Percentiles rank a stretch among this genome's conserved stretches.
These are phyloP conservation scores for Saposhnikovia divaricata DNA, from an alignment of 129 eudicot genomes.

Conservation along the genomic window DNA sequence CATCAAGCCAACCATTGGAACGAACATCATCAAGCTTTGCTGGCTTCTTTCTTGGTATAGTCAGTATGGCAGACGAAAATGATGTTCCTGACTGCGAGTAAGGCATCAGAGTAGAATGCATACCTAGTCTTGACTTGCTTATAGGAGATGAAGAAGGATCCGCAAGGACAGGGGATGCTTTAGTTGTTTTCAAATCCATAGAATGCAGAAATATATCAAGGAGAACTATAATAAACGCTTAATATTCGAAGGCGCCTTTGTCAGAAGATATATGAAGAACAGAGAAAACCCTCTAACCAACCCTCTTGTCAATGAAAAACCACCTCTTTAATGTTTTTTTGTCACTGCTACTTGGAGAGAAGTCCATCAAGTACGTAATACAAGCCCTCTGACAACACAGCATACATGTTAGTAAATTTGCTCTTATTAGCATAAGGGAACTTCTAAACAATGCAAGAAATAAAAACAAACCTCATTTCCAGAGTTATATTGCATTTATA, in stretches of 20 bases:
- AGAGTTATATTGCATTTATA: conserved; percentile 7
- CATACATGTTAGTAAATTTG: background rate
- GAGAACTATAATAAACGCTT: background rate
- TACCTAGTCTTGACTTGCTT: conserved; percentile 61
- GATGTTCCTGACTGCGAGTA: conserved; percentile 54
- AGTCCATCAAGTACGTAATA: conserved; percentile 56
- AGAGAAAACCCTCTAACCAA: conserved; percentile 29
- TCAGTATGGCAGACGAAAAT: conserved; percentile 31
- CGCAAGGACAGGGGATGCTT: conserved; percentile 60
- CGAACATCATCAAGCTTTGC: conserved; percentile 70
- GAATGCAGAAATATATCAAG: conserved; percentile 9
- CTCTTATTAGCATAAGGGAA: background rate
- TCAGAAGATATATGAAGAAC: background rate
- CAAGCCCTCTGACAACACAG: conserved; percentile 32
- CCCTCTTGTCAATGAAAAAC: conserved; percentile 81
- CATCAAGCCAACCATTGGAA: conserved; percentile 83
- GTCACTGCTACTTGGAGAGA: conserved; percentile 47
- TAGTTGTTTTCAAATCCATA: conserved; percentile 63
- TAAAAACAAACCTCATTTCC: background rate
- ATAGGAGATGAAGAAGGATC: conserved; percentile 52
- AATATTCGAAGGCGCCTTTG: conserved; percentile 1
- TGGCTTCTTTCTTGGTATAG: conserved; percentile 61
- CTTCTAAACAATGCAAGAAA: background rate
- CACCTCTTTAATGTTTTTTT: conserved; percentile 72
- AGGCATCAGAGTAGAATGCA: conserved; percentile 40